phyloP scores from a whole-genome alignment of 106 monocot genomes.

The Acorus gramineus region DNA sequence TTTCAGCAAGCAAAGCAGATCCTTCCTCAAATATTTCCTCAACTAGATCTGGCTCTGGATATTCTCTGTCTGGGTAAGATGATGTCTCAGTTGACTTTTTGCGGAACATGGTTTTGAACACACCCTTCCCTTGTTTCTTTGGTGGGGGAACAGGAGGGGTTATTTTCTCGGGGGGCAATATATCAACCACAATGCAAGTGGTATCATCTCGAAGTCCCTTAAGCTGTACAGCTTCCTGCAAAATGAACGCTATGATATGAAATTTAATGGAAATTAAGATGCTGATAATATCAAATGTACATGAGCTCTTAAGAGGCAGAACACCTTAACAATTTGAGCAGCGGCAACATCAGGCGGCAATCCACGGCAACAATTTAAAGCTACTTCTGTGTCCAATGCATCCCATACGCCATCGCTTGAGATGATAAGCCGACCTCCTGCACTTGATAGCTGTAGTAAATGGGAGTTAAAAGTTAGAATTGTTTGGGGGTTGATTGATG shows the following conservation, averaged over 20 bases:
- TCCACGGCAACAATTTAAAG: slow-evolving; percentile 43
- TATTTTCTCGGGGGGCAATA: slow-evolving; percentile 70
- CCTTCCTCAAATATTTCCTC: slow-evolving; percentile 88
- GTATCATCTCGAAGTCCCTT: slow-evolving; percentile 80
- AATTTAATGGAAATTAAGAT: background rate
- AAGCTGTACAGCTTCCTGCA: slow-evolving; percentile 59
- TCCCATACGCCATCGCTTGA: slow-evolving; percentile 87
- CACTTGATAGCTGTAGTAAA: slow-evolving; percentile 50
- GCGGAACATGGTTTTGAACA: slow-evolving; percentile 44
- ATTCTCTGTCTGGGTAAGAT: slow-evolving; percentile 31
- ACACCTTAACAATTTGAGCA: slow-evolving; percentile 55
- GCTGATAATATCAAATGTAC: background rate
- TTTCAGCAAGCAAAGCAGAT: slow-evolving; percentile 49
- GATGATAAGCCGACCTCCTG: slow-evolving; percentile 65
- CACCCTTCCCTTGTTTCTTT: slow-evolving; percentile 49
- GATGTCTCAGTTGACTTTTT: slow-evolving; percentile 31
- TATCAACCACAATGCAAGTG: slow-evolving; percentile 83
- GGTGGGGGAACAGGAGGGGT: slow-evolving; percentile 25
- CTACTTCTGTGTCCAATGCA: slow-evolving; percentile 40
- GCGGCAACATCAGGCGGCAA: slow-evolving; percentile 54
- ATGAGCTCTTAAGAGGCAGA: background rate
- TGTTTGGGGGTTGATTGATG: too few species aligned
- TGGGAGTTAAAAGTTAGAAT: background rate
- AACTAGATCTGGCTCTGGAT: slow-evolving; percentile 38
- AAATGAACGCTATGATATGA: background rate